A percentile compares a stretch with the other conserved stretches of the same genome.
These are phyloP conservation scores for Acanthamoeba royreba DNA, from an alignment of 208 protist species.

Conservation along the genomic window DNA sequence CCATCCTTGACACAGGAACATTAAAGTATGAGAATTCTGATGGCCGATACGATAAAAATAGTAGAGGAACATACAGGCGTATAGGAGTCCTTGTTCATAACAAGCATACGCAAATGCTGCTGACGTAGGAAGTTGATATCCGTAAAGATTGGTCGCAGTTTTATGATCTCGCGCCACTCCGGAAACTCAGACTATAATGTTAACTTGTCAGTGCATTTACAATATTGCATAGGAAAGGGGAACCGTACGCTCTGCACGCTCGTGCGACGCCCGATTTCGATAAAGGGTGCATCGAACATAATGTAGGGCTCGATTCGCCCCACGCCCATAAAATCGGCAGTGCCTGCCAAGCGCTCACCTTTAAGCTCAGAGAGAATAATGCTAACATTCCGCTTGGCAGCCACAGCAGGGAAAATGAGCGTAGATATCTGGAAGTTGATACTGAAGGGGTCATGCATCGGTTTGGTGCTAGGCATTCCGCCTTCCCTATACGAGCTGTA, in stretches of 20 bases:
- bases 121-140: neutral
- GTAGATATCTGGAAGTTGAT: constrained; percentile 14
- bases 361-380: constrained; percentile 34
- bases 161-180: constrained; percentile 12
- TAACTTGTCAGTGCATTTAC: no score
- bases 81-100: constrained; percentile 21
- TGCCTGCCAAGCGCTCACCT: neutral
- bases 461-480: neutral
- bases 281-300: constrained; percentile 24
- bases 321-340: neutral
- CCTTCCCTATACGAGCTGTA: neutral
- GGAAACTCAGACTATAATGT: neutral
- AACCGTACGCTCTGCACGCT: neutral
- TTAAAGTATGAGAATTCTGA: neutral
- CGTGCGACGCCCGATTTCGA: neutral
- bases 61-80: neutral
- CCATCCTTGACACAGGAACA: no score
- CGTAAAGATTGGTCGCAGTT: constrained; percentile 21
- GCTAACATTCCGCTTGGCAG: neutral
- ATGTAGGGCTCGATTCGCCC: neutral
- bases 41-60: neutral
- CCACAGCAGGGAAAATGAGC: neutral
- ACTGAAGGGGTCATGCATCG: neutral
- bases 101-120: neutral
- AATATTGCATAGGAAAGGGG: neutral